These are phyloP conservation scores for Calonectria crousiana DNA, from an alignment of 2,329 filamentous ascomycete genomes.

Conservation along the genomic window DNA sequence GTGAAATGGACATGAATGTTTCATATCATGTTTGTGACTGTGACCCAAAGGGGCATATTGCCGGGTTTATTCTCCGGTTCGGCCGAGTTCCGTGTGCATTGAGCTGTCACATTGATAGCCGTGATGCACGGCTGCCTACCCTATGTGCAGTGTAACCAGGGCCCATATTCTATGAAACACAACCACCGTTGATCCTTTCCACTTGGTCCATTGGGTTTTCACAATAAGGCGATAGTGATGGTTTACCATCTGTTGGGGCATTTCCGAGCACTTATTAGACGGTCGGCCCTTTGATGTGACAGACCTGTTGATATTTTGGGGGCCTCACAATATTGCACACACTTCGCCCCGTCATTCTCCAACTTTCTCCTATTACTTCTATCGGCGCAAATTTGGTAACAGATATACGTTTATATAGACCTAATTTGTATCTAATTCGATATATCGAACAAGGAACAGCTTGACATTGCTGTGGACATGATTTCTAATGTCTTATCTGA, in stretches of 20 bases:
- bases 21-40: background rate
- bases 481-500: background rate
- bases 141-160: background rate
- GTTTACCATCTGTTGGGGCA: background rate
- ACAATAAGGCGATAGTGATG: background rate
- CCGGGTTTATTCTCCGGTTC: background rate
- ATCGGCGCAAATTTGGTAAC: background rate
- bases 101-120: background rate
- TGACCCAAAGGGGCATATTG: background rate
- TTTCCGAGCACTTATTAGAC: background rate
- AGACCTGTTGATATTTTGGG: background rate
- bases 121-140: background rate
- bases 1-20: background rate
- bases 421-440: too few species aligned
- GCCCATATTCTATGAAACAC: background rate
- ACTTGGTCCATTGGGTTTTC: background rate
- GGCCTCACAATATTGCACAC: background rate
- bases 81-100: background rate
- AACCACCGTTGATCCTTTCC: background rate
- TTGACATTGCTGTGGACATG: background rate
- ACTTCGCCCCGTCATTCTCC: background rate
- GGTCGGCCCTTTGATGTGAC: background rate
- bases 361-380: background rate
- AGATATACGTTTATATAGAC: background rate
- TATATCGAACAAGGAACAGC: too few species aligned